These are phyloP conservation scores for Penicillium lividum DNA, from an alignment of 495 filamentous ascomycete species.

Conservation along the genomic window DNA sequence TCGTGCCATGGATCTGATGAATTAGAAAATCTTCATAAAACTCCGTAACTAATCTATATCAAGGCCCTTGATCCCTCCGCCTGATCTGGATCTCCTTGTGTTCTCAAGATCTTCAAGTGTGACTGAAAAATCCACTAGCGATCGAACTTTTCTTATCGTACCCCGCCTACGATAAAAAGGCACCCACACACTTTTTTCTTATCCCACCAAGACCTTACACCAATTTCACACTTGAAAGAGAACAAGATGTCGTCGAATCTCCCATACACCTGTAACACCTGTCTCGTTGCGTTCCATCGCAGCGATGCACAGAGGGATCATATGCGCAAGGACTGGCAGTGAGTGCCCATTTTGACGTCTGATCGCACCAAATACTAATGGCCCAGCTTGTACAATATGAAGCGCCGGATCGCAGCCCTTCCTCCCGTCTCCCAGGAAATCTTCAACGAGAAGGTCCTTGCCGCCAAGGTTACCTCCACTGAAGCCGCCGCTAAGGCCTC, in stretches of 20 bases:
- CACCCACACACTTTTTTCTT: slow-evolving; percentile 2
- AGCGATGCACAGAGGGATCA: slow-evolving; percentile 91
- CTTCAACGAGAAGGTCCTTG: slow-evolving; percentile 96
- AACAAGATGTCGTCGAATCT: slow-evolving; percentile 44
- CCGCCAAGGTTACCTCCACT: slow-evolving; percentile 78
- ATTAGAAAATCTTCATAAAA: background rate
- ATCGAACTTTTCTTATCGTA: slow-evolving; percentile 10
- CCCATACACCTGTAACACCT: slow-evolving; percentile 97
- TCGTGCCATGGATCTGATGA: background rate
- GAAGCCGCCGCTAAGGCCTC: slow-evolving; percentile 86
- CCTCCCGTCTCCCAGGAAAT: slow-evolving; percentile 90
- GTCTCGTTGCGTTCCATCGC: slow-evolving; percentile 92
- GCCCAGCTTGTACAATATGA: slow-evolving; percentile 89
- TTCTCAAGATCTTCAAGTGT: no score
- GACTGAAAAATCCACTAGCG: slow-evolving; percentile 5
- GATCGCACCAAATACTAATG: slow-evolving; percentile 1
- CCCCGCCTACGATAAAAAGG: slow-evolving; percentile 11
- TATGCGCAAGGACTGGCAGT: slow-evolving; percentile 99
- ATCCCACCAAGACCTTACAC: slow-evolving; percentile 2
- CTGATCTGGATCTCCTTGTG: background rate
- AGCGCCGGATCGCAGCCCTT: slow-evolving; percentile 87
- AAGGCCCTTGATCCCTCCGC: no score
- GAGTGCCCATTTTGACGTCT: slow-evolving; percentile 36
- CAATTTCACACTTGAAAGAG: slow-evolving; percentile 2
- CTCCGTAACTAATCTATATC: background rate